A percentile compares a stretch with the other conserved stretches of the same genome.
These are phyloP conservation scores for Vishniacozyma victoriae DNA, from an alignment of 768 basidiomycete species.

Conservation along the genomic window DNA sequence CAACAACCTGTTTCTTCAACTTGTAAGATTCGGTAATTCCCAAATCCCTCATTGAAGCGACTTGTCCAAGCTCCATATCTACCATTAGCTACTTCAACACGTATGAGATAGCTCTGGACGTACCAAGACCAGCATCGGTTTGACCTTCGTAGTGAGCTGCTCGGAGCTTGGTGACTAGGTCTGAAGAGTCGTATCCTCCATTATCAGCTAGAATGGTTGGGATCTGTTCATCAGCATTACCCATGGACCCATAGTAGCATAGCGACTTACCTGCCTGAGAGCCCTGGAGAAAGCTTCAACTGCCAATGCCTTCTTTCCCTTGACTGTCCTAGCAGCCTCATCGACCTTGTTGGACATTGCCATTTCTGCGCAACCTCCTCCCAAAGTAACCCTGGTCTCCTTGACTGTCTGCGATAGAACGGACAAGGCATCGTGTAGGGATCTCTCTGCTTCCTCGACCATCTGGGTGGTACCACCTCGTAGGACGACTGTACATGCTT, in stretches of 20 bases:
- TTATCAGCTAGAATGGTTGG: slow-evolving; percentile 96
- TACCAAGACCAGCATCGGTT: slow-evolving; percentile 79
- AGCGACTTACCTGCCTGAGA: slow-evolving; percentile 58
- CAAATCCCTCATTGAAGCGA: slow-evolving; percentile 79
- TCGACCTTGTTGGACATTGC: slow-evolving; percentile 93
- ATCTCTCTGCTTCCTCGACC: slow-evolving; percentile 98
- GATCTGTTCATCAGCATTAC: slow-evolving; percentile 54
- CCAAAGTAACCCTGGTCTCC: slow-evolving; percentile 88
- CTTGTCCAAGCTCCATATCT: slow-evolving; percentile 83
- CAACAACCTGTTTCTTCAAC: slow-evolving; percentile 88
- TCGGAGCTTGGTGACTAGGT: slow-evolving; percentile 79
- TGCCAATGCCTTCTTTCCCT: slow-evolving; percentile 93
- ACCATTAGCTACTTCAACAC: too few relatives aligned
- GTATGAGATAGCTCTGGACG: slow-evolving; percentile 26
- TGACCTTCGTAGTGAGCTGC: slow-evolving; percentile 92
- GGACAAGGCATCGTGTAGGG: slow-evolving; percentile 92
- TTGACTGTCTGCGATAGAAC: slow-evolving; percentile 96
- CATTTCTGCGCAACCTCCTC: slow-evolving; percentile 98
- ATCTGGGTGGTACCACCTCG: slow-evolving; percentile 97
- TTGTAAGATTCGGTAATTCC: slow-evolving; percentile 97
- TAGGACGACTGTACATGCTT: slow-evolving; percentile 95
- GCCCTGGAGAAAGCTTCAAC: slow-evolving; percentile 86
- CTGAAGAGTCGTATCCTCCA: slow-evolving; percentile 95
- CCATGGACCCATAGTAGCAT: not conserved
- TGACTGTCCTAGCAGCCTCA: slow-evolving; percentile 71